Base-by-base conservation (phyloP, 225 moss, liverwort and hornwort species). In the Marchantia paleacea region DNA sequence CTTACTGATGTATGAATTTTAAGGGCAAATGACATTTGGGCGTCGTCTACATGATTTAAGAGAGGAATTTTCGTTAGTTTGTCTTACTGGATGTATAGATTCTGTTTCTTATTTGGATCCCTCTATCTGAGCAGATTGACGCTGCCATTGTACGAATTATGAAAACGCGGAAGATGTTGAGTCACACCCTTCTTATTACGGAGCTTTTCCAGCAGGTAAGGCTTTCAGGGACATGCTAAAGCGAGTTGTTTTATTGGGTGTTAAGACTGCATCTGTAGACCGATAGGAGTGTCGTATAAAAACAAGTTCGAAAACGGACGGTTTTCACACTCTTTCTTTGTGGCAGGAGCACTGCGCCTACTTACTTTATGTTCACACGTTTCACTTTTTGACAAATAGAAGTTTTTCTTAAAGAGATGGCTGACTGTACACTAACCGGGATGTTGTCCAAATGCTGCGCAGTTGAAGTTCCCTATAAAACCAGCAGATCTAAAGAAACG, bases 391-490 rank as follows among this genome's bases (percentile, higher is more conserved):
- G n/a, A n/a, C n/a, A n/a, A 5, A 39, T 5, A 39, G 3, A 39
- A 39, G 39, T 39, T 39, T 39, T 39, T 39, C 5, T 39, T 39
- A 5, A 39, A 2, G 39, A 39, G 39, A 5, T 63, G 66, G 10
- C n/a, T 30, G 67, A 67, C 12, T 30, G 28, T 67, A 67, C 12
- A 10, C 67, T 67, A 67, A 67, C 67, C 6, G 30, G 48, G 4
- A 13, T n/a, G 25, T 39, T 49, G 70, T 70, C 28, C 4, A 47
- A 70, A 48, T 75, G 55, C 16, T 77, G 48, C 77, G 89, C 89
- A 89, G 89, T 69, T 89, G 72, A 89, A 89, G 79, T 89, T 89
- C 76, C 89, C 89, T 11, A 89, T 89, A 54, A 89, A 89, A 75
- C 89, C 89, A 14, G 89, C 89, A 48, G 89, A 89, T 78, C 81